Evolutionary conservation across 768 basidiomycete species (phyloP), one percentile per base, ranked within the genome.

Genomic region (Pisolithus albus): DNA sequence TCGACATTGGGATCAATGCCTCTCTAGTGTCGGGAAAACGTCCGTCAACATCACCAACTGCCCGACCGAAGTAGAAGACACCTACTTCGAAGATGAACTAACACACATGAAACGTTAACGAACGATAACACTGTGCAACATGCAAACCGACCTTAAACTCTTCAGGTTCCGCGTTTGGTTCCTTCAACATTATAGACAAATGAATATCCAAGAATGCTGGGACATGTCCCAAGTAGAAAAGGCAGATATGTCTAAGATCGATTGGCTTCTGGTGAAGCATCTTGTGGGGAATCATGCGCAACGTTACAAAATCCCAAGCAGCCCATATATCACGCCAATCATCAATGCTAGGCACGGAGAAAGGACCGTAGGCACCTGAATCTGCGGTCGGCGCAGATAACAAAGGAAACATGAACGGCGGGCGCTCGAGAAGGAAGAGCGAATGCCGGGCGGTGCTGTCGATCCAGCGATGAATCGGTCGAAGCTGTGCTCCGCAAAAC

Each of bases 191-290:
- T 46, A 77, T 75, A 3, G 89, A 88, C 45, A 95, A 69, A 61
- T 95, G 87, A 21, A 96, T 96, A 61, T 96, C 94, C 55, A 94
- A 67, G 72, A 95, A 96, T 18, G 89, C 77, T 2, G 92, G 92
- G 43, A 97, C 92, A 64, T 98, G 96, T 0, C 95, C 95, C 11
- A 91, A 63, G 68, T 97, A 97, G 71, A 99, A 99, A n/a, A 98
- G 76, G 62, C 92, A 95, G 51, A 95, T 92, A 66, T 98, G 94
- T 28, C 96, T 79, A 43, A 98, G 72, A 61, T 96, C 85, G 54
- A 98, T 97, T 3, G 95, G 94, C 64, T 90, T 95, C 64, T 88
- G 75, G 64, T 84, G 84, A 23, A 95, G 74, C 86, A 97, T 88
- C 24, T 83, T 79, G 18, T 78, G 72, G 0, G 92, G 86, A 50